Evolutionary conservation across 345 rosid species (phyloP), one percentile per base, ranked within the genome.

Genomic region (Euphorbia lathyris): DNA sequence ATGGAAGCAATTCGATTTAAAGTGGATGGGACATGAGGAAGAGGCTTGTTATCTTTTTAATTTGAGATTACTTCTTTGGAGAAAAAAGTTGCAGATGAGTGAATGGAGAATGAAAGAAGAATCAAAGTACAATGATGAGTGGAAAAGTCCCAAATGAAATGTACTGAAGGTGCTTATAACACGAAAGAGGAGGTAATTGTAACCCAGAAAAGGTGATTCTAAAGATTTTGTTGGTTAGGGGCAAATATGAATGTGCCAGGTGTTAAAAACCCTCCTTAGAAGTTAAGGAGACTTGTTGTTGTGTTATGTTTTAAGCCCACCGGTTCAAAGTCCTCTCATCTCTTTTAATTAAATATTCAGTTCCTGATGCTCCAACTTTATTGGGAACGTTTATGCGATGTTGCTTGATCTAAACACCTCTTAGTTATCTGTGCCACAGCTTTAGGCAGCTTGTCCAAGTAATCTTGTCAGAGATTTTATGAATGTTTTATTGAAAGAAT

Each of bases 321-420:
- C 14, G 17, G 50, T 27, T 4, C 55, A 45, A 64, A 64, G 2
- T 8, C 27, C 2, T 23, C 3, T 43, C 36, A 26, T 43, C 29
- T 22, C 51, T 23, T n/a, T 23, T 23, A 7, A 43, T 4, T n/a
- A 12, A 26, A 26, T 8, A 23, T 5, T 43, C 27, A 42, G 13
- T 23, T 63, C 47, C 26, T 3, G 14, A 63, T 63, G 34, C 67
- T 10, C 12, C 20, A 7, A 4, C 29, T 63, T 16, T 13, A 12
- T 63, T 63, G 9, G 17, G 17, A 14, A 26, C 47, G 22, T 14
- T 3, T 42, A 23, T 29, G 7, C 5, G 12, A 0, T 43, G 52
- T 27, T 65, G 68, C 16, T 64, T 64, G 55, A 43, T 64, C 38
- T n/a, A 64, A 64, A 45, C n/a, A n/a, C 17, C 36, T 64, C 17